Evolutionary conservation across 768 basidiomycete species (phyloP).

Genomic region (Mycena vitilis): DNA sequence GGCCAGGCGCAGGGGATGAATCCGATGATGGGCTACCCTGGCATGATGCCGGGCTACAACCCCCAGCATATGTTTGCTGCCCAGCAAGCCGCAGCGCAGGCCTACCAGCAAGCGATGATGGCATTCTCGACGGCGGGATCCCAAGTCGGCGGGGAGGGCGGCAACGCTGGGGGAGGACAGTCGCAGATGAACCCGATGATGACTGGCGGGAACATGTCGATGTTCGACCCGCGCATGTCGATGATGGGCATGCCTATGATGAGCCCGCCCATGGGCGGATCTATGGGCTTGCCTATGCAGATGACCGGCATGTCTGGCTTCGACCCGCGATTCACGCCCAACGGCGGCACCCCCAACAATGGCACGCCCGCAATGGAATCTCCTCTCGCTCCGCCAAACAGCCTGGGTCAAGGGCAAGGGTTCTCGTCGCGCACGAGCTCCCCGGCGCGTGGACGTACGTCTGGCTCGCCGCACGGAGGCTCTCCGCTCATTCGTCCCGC

Average conservation of each 20-base stretch:
- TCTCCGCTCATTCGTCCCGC: constrained; percentile 60
- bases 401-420: constrained; percentile 43
- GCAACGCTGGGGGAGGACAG: constrained; percentile 49
- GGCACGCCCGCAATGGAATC: constrained; percentile 43
- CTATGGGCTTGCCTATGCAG: constrained; percentile 62
- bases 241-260: constrained; percentile 73
- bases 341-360: constrained; percentile 38
- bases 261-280: constrained; percentile 51
- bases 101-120: constrained; percentile 92
- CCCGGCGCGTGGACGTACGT: constrained; percentile 54
- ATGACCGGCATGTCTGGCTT: constrained; percentile 74
- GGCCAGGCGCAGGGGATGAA: constrained; percentile 41
- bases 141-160: constrained; percentile 71
- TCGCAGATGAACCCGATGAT: constrained; percentile 65
- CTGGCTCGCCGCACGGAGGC: constrained; percentile 47
- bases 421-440: constrained; percentile 63
- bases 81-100: constrained; percentile 82
- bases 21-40: constrained; percentile 60
- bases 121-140: constrained; percentile 82
- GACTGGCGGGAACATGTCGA: constrained; percentile 65
- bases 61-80: constrained; percentile 90
- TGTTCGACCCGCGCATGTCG: constrained; percentile 82
- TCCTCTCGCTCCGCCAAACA: constrained; percentile 52
- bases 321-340: constrained; percentile 67
- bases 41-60: constrained; percentile 69